These are phyloP conservation scores for Combretum micranthum DNA, from an alignment of 345 rosid species.

Conservation along the genomic window DNA sequence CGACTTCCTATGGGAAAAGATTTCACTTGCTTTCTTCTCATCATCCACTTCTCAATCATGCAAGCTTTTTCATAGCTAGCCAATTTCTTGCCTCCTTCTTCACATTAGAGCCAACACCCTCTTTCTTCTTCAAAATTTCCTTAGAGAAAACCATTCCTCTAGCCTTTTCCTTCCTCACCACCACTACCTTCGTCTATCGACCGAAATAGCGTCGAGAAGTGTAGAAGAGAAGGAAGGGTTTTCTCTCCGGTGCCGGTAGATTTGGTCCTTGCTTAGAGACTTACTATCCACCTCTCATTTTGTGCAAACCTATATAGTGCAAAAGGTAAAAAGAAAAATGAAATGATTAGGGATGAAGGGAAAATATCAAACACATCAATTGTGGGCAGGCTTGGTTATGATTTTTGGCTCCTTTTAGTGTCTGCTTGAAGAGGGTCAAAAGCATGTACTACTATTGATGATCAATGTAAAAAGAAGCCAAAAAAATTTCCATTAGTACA, in stretches of 20 bases:
- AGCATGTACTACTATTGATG: not conserved
- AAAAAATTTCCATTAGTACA: no score
- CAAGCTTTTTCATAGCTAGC: slow-evolving; percentile 19
- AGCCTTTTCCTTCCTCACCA: slow-evolving; percentile 3
- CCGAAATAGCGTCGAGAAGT: slow-evolving; percentile 43
- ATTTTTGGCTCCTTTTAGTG: not conserved
- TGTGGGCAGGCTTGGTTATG: slow-evolving; percentile 9
- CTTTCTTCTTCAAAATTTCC: slow-evolving; percentile 18
- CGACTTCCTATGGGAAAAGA: slow-evolving; percentile 36
- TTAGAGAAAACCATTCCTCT: slow-evolving; percentile 22
- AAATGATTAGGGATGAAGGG: slow-evolving; percentile 4
- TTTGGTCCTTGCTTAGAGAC: no score
- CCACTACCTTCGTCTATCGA: slow-evolving; percentile 58
- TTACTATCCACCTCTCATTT: slow-evolving; percentile 38
- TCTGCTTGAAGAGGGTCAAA: not conserved
- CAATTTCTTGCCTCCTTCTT: slow-evolving; percentile 1
- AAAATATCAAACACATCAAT: slow-evolving; percentile 26
- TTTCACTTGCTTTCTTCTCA: slow-evolving; percentile 29
- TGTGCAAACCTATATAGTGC: slow-evolving; percentile 4
- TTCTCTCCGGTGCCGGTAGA: slow-evolving; percentile 17
- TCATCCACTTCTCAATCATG: slow-evolving; percentile 35
- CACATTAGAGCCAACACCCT: slow-evolving; percentile 1
- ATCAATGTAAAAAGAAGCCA: no score
- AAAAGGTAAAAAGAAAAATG: not conserved
- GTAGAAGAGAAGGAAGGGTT: slow-evolving; percentile 77